Percentiles rank a stretch among this genome's conserved stretches.
These are phyloP conservation scores for Hymenoscyphus occultus DNA, from an alignment of 2,329 filamentous ascomycete genomes.

Conservation along the genomic window DNA sequence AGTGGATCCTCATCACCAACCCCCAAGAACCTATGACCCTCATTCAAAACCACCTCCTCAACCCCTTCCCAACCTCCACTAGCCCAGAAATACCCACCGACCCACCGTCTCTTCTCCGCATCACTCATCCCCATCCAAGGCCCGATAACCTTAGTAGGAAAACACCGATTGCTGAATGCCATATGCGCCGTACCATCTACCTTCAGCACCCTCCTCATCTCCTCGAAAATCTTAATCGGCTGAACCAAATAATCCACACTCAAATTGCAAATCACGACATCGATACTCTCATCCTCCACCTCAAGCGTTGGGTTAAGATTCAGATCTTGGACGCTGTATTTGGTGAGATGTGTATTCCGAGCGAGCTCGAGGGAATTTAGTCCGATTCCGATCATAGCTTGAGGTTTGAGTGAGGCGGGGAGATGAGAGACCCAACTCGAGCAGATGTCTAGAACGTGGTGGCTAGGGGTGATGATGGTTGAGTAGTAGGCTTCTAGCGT, in stretches of 20 bases:
- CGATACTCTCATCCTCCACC: conserved; percentile 34
- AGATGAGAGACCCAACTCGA: conserved; percentile 45
- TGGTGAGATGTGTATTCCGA: conserved; percentile 39
- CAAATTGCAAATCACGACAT: conserved; percentile 49
- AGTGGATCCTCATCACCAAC: conserved; percentile 39
- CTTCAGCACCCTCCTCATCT: conserved; percentile 41
- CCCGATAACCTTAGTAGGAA: conserved; percentile 50
- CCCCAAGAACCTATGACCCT: conserved; percentile 33
- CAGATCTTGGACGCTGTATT: conserved; percentile 42
- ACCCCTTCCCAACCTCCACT: conserved; percentile 49
- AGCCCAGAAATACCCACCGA: conserved; percentile 48
- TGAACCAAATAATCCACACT: conserved; percentile 50
- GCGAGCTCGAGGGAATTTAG: conserved; percentile 47
- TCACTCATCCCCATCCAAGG: conserved; percentile 47
- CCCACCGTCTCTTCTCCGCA: conserved; percentile 46
- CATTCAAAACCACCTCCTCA: conserved; percentile 50
- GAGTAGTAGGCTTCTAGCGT: conserved; percentile 46
- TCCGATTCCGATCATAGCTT: conserved; percentile 43
- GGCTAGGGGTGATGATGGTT: conserved; percentile 40
- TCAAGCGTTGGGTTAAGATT: conserved; percentile 37
- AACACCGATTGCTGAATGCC: conserved; percentile 50
- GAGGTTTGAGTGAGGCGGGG: conserved; percentile 35
- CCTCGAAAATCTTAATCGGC: conserved; percentile 45
- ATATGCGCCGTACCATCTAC: conserved; percentile 47
- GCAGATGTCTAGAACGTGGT: conserved; percentile 49